Percentiles rank a stretch among this genome's conserved stretches.
Evolutionary conservation across 352 stramenopile genomes (phyloP).

Genomic region (Pythium sp.): DNA sequence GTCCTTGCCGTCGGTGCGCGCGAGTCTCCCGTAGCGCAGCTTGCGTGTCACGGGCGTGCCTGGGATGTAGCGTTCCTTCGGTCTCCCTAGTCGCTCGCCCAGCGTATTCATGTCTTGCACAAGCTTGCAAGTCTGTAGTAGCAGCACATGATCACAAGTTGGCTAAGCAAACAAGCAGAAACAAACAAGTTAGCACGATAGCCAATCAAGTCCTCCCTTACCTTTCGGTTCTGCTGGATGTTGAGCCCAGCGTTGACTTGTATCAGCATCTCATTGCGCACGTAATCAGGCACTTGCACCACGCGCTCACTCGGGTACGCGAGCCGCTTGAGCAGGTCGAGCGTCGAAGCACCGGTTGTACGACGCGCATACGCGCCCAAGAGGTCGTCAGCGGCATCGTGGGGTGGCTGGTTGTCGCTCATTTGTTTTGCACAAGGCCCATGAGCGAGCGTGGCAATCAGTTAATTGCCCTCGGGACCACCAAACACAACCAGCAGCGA

Average conservation of each 20-base stretch:
- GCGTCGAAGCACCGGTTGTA: slow-evolving; percentile 44
- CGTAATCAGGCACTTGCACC: slow-evolving; percentile 15
- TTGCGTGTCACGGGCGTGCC: slow-evolving; percentile 34
- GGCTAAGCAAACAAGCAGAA: not conserved
- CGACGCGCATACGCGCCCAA: slow-evolving; percentile 27
- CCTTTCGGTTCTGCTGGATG: slow-evolving; percentile 14
- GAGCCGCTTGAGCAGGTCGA: slow-evolving; percentile 55
- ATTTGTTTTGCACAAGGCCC: slow-evolving; percentile 11
- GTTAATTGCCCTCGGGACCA: not conserved
- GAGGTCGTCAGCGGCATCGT: slow-evolving; percentile 11
- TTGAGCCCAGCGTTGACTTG: slow-evolving; percentile 21
- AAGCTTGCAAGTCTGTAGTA: slow-evolving; percentile 7
- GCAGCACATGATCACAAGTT: not conserved
- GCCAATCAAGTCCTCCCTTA: not conserved
- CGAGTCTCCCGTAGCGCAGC: slow-evolving; percentile 39
- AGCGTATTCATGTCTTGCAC: slow-evolving; percentile 38
- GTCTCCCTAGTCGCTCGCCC: slow-evolving; percentile 27
- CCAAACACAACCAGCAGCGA: not conserved
- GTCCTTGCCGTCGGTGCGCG: slow-evolving; percentile 29
- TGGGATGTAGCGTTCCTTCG: slow-evolving; percentile 32
- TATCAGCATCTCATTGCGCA: slow-evolving; percentile 51
- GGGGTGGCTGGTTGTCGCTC: slow-evolving; percentile 1
- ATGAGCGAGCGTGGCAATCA: not conserved
- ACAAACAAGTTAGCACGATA: not conserved
- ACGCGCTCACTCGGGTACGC: slow-evolving; percentile 3